Base-by-base conservation (phyloP, 1,139 yeast species). In the Taphrina betulina region DNA sequence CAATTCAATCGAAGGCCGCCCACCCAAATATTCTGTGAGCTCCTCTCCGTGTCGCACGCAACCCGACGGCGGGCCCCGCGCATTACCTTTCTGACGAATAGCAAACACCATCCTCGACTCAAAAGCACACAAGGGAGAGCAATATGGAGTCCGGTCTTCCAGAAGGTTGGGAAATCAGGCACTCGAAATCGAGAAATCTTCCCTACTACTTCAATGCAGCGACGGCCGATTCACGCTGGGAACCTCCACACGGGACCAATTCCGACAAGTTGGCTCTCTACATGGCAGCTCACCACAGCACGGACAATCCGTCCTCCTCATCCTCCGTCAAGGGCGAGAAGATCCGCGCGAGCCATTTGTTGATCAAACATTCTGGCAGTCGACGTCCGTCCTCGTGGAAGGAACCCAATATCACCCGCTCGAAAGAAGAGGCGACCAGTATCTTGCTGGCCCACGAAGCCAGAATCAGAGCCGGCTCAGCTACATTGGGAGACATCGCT, bases 331-430 rank as follows among this genome's bases (percentile, higher is more conserved):
- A 46, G 5, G 55, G 42, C n/a, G 51, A 79, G 66, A 77, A 84
- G 71, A 78, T 95, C 68, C 72, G 87, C 67, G 77, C 83, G 64
- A 66, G 82, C 44, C 98, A 92, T 68, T 73, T 92, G 56, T 74
- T 92, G 58, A 77, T 92, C 62, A 92, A 92, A 69, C 95, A 90
- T 70, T 75, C 71, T 57, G 92, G 81, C 58, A 82, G 92, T 12
- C 79, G 98, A 63, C 80, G 95, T 63, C 98, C 98, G 10, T 80
- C 88, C 33, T 86, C 95, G 10, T 94, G 96, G 95, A 85, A 88
- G 68, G 79, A 80, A 33, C 83, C 83, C 22, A 78, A 81, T 41
- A 82, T 92, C 62, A 83, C 94, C 1, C 76, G 87, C 55, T 70
- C 86, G 8, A 83, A 90, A 67, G 95, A 88, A 60, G 96, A 89